A percentile compares a stretch with the other conserved stretches of the same genome.
Conservation (phyloP, 2,329 filamentous ascomycete species). For the Ceratocystis cacaofunesta region DNA sequence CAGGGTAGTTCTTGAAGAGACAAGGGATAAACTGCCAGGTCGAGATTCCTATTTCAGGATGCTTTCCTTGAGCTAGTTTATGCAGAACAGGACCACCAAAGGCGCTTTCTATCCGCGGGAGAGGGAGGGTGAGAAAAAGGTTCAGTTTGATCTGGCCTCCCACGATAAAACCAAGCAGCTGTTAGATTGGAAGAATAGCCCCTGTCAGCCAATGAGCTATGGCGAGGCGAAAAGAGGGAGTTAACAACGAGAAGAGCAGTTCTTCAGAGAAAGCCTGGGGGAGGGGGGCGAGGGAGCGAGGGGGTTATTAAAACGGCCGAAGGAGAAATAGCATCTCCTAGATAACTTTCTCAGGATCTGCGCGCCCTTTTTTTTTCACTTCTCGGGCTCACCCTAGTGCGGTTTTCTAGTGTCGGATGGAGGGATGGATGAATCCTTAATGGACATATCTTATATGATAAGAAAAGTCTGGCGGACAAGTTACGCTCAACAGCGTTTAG, state of each 20-base stretch:
- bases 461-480: background rate
- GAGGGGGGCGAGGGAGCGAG: background rate
- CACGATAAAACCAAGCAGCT: background rate
- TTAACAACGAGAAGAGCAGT: background rate
- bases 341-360: background rate
- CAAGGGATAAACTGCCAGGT: background rate
- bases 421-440: background rate
- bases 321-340: background rate
- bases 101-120: background rate
- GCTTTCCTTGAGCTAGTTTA: too few relatives aligned
- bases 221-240: background rate
- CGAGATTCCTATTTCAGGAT: background rate
- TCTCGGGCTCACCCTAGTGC: slow-evolving; percentile 1
- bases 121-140: background rate
- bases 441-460: background rate
- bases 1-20: background rate
- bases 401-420: background rate
- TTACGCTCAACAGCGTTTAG: background rate
- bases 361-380: background rate
- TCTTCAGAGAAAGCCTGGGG: background rate
- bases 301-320: background rate
- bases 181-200: background rate
- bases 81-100: too few relatives aligned
- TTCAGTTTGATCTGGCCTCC: background rate
- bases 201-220: background rate